Evolutionary conservation across 169 alveolate genomes (phyloP), one percentile per base, ranked within the genome.

Genomic region (Eimeria maxima): DNA sequence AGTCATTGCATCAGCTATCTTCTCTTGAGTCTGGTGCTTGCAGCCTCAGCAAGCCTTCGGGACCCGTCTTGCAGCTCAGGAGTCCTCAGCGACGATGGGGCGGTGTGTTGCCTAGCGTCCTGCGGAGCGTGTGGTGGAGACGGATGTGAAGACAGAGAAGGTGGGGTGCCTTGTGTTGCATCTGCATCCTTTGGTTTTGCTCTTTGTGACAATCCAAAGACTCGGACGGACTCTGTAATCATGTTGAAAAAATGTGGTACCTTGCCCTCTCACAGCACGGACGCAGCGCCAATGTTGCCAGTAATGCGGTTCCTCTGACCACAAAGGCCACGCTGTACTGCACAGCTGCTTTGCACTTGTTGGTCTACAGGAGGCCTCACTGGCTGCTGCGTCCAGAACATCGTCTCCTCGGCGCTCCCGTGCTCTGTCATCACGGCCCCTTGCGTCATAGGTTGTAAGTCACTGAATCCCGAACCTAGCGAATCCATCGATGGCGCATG

Each of bases 51-150:
- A 4, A 86, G 93, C 63, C 57, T 86, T 20, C 76, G 80, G 42
- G 93, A 86, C 65, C 93, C 93, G 22, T 86, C 93, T 16, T 86
- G 93, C 93, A 86, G 93, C 80, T 86, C 93, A 60, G 93, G 93
- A 10, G 44, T 63, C 47, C 80, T 86, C 45, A 86, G 93, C 63
- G 81, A 86, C 16, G 93, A 63, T 45, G 93, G 93, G 60, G 11
- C 63, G 8, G 93, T 16, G 0, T 86, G 93, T 24, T 86, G 93
- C 50, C 29, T 20, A 8, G 93, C 93, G 4, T 86, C 93, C 22
- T 86, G 93, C 42, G 93, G 93, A 44, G 20, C 76, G 16, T 86
- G 93, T 42, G 93, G 93, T 7, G 93, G 93, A 3, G 93, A 86
- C 33, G 80, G 93, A 4, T 86, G 93, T 63, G 93, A 86, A 63